phyloP scores from a whole-genome alignment of 371 early-diverging fungal genomes.

The Mucor lusitanicus region DNA sequence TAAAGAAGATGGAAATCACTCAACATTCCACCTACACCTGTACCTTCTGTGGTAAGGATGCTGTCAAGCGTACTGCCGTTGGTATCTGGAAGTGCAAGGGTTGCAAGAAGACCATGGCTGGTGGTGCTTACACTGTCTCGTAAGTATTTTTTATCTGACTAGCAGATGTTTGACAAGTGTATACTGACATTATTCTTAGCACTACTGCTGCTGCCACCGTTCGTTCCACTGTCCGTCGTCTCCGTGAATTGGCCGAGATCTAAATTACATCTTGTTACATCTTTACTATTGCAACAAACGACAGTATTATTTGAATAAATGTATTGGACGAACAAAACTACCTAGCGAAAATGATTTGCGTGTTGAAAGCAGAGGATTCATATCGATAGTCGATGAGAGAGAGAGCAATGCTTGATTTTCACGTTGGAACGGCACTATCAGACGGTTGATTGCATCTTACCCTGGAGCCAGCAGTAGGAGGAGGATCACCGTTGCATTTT shows the following conservation, averaged over 20 bases:
- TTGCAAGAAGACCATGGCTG: slow-evolving; percentile 97
- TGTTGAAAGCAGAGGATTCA: too few relatives aligned
- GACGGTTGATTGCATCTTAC: too few relatives aligned
- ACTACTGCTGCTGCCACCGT: slow-evolving; percentile 94
- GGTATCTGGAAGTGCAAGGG: slow-evolving; percentile 99
- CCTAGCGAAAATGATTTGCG: neutral
- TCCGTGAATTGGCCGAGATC: slow-evolving; percentile 93
- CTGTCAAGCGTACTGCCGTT: slow-evolving; percentile 96
- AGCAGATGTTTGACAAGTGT: neutral
- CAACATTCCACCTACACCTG: slow-evolving; percentile 99
- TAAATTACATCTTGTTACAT: too few relatives aligned
- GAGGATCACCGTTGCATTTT: too few relatives aligned
- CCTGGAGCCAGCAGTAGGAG: too few relatives aligned
- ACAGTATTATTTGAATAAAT: slow-evolving; percentile 1
- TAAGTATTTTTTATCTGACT: slow-evolving; percentile 47
- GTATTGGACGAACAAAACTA: slow-evolving; percentile 2
- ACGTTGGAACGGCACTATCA: too few relatives aligned
- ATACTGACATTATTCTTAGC: slow-evolving; percentile 26
- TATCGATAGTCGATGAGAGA: too few relatives aligned
- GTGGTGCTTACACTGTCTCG: slow-evolving; percentile 99
- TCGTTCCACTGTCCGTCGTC: slow-evolving; percentile 97
- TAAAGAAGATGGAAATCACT: slow-evolving; percentile 99
- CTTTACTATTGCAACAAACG: neutral
- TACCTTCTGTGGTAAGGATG: slow-evolving; percentile 99
- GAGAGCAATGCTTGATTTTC: too few relatives aligned